These are phyloP conservation scores for Diaporthe eres DNA, from an alignment of 2,329 filamentous ascomycete species.

Conservation along the genomic window DNA sequence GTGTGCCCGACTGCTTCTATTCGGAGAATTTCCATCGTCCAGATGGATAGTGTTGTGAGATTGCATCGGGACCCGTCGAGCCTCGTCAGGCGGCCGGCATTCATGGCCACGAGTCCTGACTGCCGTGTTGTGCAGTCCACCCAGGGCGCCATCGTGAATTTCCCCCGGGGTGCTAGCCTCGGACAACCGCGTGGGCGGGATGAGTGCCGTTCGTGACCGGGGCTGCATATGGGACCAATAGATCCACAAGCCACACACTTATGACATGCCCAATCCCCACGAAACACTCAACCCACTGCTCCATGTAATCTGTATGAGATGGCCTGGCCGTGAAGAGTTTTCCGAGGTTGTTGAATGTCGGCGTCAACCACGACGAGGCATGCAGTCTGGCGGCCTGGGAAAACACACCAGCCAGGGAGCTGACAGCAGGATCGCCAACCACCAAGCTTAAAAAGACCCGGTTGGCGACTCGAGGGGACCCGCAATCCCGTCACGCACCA, in stretches of 20 bases:
- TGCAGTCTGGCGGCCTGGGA: too few relatives aligned
- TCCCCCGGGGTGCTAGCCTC: slow-evolving; percentile 16
- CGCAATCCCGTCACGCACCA: slow-evolving; percentile 22
- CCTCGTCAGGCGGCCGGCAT: slow-evolving; percentile 17
- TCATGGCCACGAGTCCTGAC: neutral
- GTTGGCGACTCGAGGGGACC: slow-evolving; percentile 10
- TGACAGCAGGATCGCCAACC: neutral
- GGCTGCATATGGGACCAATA: neutral
- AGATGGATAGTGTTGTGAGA: neutral
- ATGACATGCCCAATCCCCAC: slow-evolving; percentile 8
- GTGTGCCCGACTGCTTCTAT: slow-evolving; percentile 21
- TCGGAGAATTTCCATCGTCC: slow-evolving; percentile 30
- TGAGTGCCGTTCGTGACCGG: slow-evolving; percentile 17
- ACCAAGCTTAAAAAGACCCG: neutral
- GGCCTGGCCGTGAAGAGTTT: slow-evolving; percentile 6
- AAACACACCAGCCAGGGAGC: neutral
- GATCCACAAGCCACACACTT: slow-evolving; percentile 29
- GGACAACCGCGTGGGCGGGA: slow-evolving; percentile 6
- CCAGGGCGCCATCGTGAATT: slow-evolving; percentile 18
- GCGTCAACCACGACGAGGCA: neutral
- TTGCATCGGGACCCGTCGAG: slow-evolving; percentile 14
- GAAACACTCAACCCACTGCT: slow-evolving; percentile 17
- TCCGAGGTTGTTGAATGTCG: neutral
- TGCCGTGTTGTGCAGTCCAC: neutral
- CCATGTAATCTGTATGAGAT: slow-evolving; percentile 20